phyloP scores from a whole-genome alignment of 1,139 yeast species.

The Taphrina communis region DNA sequence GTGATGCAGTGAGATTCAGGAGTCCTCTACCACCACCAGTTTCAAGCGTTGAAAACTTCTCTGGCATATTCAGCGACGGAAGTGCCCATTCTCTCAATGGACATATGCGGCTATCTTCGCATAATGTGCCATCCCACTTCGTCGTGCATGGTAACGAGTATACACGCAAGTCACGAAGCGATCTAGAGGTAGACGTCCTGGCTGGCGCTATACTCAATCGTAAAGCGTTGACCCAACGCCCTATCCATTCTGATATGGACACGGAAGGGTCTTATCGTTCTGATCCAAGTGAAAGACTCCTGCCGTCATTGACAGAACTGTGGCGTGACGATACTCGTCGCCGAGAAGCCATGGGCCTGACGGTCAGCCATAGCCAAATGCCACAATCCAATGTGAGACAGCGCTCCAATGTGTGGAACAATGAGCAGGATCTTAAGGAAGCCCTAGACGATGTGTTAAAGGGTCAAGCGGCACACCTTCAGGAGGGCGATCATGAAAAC shows the following conservation, averaged over 20 bases:
- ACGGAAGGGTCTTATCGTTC: conserved; percentile 51
- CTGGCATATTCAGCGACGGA: conserved; percentile 8
- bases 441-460: conserved; percentile 20
- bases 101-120: conserved; percentile 15
- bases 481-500: background rate
- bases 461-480: background rate
- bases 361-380: conserved; percentile 4
- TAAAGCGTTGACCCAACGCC: conserved; percentile 55
- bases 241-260: conserved; percentile 59
- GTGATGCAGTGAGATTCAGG: conserved; percentile 47
- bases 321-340: conserved; percentile 68
- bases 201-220: conserved; percentile 68
- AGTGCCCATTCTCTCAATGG: conserved; percentile 39
- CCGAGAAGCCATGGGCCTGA: conserved; percentile 51
- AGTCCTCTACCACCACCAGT: conserved; percentile 43
- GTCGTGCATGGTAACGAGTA: conserved; percentile 47
- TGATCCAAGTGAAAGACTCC: conserved; percentile 51
- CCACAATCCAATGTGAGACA: conserved; percentile 40
- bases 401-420: conserved; percentile 37
- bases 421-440: conserved; percentile 29
- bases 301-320: conserved; percentile 66
- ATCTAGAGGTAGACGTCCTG: conserved; percentile 71
- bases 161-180: conserved; percentile 64
- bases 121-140: conserved; percentile 38
- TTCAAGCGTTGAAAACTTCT: conserved; percentile 4